A percentile compares a stretch with the other conserved stretches of the same genome.
These are phyloP conservation scores for Delonix regia DNA, from an alignment of 306 rosid species.

Conservation along the genomic window DNA sequence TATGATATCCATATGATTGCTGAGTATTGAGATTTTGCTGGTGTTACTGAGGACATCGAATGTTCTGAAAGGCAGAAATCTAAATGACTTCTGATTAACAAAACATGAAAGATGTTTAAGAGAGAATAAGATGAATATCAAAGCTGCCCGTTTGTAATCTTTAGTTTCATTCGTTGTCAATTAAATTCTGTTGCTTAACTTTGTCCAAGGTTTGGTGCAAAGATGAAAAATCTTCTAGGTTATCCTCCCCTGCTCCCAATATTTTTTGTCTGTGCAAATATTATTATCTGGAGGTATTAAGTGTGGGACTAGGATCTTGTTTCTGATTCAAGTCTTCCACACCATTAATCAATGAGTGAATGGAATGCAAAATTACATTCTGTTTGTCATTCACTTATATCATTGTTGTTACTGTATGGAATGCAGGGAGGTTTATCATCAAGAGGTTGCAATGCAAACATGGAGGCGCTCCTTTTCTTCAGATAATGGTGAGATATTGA, in stretches of 20 bases:
- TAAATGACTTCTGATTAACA: background rate
- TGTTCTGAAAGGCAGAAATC: constrained; percentile 7
- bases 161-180: background rate
- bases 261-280: background rate
- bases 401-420: constrained; percentile 32
- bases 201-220: constrained; percentile 1
- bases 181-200: constrained; percentile 8
- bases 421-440: constrained; percentile 50
- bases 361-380: background rate
- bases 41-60: background rate
- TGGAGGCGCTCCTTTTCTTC: constrained; percentile 74
- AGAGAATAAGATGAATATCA: background rate
- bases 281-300: background rate
- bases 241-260: background rate
- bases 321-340: background rate
- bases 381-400: background rate
- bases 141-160: constrained; percentile 1
- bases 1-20: background rate
- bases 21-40: background rate
- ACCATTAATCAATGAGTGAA: background rate
- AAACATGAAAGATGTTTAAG: background rate
- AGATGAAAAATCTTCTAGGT: background rate
- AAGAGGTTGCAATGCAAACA: constrained; percentile 46
- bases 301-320: background rate
- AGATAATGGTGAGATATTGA: constrained; percentile 61